Percentiles rank a stretch among this genome's conserved stretches.
Evolutionary conservation across 176 grass and related monocot genomes (phyloP).

Genomic region (sorghum (Sorghum bicolor)): DNA sequence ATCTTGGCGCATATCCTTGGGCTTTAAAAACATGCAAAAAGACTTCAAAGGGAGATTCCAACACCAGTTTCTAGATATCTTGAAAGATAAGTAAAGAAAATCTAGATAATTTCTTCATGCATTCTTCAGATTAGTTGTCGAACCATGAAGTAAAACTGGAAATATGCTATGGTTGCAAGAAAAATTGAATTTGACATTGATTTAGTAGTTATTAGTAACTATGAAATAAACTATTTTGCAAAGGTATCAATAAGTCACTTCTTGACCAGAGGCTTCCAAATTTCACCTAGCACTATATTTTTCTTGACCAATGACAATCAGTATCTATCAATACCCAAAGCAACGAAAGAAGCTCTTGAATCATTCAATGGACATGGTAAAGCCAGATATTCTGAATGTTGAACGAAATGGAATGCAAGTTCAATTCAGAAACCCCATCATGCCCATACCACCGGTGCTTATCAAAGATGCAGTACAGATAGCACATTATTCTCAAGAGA

Average conservation of each 20-base stretch:
- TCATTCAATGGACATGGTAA: slow-evolving; percentile 13
- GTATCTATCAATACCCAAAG: not conserved
- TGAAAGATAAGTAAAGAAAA: not conserved
- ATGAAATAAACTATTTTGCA: not conserved
- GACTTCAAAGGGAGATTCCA: not conserved
- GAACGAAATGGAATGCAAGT: too few species aligned
- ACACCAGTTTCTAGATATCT: not conserved
- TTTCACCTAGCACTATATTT: slow-evolving; percentile 12
- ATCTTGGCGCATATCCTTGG: not conserved
- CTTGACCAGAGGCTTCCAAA: not conserved
- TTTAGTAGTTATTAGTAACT: not conserved
- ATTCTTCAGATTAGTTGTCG: not conserved
- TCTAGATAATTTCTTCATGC: not conserved
- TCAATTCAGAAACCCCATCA: slow-evolving; percentile 30
- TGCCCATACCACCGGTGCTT: slow-evolving; percentile 49
- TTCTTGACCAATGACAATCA: slow-evolving; percentile 46
- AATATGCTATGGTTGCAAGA: not conserved
- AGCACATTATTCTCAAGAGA: too few species aligned
- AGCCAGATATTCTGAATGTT: slow-evolving; percentile 32
- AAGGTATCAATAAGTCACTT: not conserved
- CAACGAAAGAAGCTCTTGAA: slow-evolving; percentile 8
- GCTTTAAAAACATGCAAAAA: not conserved
- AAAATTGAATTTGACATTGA: not conserved
- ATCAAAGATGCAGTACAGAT: too few species aligned
- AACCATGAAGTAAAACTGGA: too few species aligned